phyloP scores from a whole-genome alignment of 768 basidiomycete genomes.

The Artomyces pyxidatus region DNA sequence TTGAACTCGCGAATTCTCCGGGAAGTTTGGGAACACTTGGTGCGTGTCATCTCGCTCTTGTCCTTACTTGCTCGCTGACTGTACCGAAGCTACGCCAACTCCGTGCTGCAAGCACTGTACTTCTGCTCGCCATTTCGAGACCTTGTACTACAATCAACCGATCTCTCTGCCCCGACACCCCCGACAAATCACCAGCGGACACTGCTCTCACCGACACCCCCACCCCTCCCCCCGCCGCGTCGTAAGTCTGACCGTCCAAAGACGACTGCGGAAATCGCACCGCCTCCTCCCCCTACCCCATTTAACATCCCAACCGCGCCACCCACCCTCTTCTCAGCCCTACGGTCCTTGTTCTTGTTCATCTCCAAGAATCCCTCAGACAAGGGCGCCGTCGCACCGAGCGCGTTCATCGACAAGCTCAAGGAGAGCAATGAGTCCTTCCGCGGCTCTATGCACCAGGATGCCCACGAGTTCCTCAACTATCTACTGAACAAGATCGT shows the following conservation, averaged over 20 bases:
- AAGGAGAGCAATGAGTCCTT: slow-evolving; percentile 91
- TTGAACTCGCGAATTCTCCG: background rate
- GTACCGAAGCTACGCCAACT: slow-evolving; percentile 82
- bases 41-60: slow-evolving; percentile 24
- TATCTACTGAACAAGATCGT: slow-evolving; percentile 89
- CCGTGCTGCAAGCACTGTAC: slow-evolving; percentile 95
- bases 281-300: slow-evolving; percentile 25
- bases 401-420: slow-evolving; percentile 88
- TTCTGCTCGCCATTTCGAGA: slow-evolving; percentile 92
- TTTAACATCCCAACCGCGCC: slow-evolving; percentile 49
- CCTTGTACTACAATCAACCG: slow-evolving; percentile 67
- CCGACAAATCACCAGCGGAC: slow-evolving; percentile 22
- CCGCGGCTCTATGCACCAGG: slow-evolving; percentile 89
- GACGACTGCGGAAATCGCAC: slow-evolving; percentile 26
- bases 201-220: slow-evolving; percentile 23
- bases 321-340: slow-evolving; percentile 80
- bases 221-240: slow-evolving; percentile 31
- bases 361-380: slow-evolving; percentile 74
- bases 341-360: slow-evolving; percentile 83
- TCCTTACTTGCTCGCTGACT: background rate
- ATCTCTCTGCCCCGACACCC: slow-evolving; percentile 37
- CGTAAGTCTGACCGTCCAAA: slow-evolving; percentile 52
- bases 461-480: slow-evolving; percentile 97
- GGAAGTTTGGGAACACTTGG: slow-evolving; percentile 95
- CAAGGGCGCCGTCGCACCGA: slow-evolving; percentile 82